Evolutionary conservation across 495 filamentous ascomycete genomes (phyloP).

Genomic region (Podospora pseudoanserina): DNA sequence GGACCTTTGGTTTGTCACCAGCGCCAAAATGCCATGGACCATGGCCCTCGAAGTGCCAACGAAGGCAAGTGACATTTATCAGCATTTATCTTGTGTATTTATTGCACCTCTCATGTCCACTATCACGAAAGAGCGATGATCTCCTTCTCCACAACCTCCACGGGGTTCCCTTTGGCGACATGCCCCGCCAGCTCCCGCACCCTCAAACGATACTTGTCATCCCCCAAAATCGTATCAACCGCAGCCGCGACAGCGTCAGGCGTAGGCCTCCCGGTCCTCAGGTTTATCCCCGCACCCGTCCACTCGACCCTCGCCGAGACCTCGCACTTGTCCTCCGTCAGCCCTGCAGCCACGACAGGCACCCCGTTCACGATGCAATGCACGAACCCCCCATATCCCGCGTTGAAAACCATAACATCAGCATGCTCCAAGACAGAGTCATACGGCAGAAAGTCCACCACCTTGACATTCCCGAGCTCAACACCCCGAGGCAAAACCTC

Average conservation of each 20-base stretch:
- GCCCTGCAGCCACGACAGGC: constrained; percentile 34
- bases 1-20: too few species aligned
- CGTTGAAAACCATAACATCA: constrained; percentile 37
- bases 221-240: constrained; percentile 29
- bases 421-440: constrained; percentile 30
- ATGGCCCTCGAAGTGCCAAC: too few species aligned
- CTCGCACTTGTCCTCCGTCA: constrained; percentile 36
- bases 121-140: constrained; percentile 15
- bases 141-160: constrained; percentile 24
- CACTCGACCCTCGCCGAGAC: constrained; percentile 30
- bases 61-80: too few species aligned
- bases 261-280: constrained; percentile 29
- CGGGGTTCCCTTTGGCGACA: constrained; percentile 26
- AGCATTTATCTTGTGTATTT: too few species aligned
- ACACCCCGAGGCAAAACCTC: constrained; percentile 11
- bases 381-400: constrained; percentile 34
- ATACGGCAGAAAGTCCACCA: constrained; percentile 39
- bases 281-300: constrained; percentile 34
- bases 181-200: constrained; percentile 25
- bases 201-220: constrained; percentile 26
- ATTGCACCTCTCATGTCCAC: too few species aligned
- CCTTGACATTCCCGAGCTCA: constrained; percentile 20
- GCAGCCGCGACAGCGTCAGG: constrained; percentile 24
- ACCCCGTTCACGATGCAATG: constrained; percentile 33
- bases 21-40: too few species aligned